Conservation (phyloP, 1,284 basidiomycete species). For the Ganoderma meredithae region DNA sequence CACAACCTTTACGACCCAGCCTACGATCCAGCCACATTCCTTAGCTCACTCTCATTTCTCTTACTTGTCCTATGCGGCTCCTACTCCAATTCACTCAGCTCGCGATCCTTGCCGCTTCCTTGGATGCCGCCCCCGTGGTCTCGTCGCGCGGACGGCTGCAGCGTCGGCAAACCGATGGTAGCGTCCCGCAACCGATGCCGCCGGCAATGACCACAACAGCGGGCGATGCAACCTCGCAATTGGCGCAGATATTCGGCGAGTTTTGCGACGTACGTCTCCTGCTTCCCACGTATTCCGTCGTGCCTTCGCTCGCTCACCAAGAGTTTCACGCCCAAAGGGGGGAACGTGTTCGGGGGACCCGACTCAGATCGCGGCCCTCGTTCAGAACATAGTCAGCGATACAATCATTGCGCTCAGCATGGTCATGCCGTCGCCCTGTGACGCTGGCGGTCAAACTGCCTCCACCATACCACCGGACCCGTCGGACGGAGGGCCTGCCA, state of each 20-base stretch:
- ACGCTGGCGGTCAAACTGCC: not conserved
- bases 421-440: not conserved
- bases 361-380: not conserved
- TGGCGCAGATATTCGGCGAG: not conserved
- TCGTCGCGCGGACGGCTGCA: not conserved
- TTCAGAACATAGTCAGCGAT: not conserved
- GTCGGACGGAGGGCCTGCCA: not conserved
- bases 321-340: not conserved
- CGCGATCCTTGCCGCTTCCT: not conserved
- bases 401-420: not conserved
- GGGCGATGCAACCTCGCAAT: not conserved
- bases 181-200: not conserved
- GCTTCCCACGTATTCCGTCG: not conserved
- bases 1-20: not conserved
- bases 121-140: slow-evolving; percentile 5
- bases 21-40: slow-evolving; percentile 4
- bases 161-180: not conserved
- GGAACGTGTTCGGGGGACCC: not conserved
- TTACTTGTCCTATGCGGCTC: slow-evolving; percentile 15
- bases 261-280: not conserved
- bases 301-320: not conserved
- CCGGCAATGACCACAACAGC: not conserved
- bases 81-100: slow-evolving; percentile 20
- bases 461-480: not conserved
- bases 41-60: slow-evolving; percentile 15